Evolutionary conservation across 2,329 filamentous ascomycete species (phyloP).

Genomic region (Colletotrichum ledebouriae): DNA sequence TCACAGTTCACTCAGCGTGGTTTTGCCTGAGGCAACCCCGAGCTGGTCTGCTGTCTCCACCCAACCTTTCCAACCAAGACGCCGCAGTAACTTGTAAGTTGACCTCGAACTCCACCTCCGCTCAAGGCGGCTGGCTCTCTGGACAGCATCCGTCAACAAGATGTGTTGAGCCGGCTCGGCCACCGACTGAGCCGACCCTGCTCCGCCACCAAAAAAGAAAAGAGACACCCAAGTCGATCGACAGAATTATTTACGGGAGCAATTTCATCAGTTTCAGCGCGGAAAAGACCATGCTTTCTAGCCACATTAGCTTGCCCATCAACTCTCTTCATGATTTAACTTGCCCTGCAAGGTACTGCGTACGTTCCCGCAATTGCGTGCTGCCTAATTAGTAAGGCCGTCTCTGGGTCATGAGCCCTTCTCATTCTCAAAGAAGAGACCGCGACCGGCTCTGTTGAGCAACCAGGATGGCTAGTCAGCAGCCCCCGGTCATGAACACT

Average conservation of each 20-base stretch:
- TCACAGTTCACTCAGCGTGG: neutral
- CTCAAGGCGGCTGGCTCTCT: neutral
- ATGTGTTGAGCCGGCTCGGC: conserved; percentile 1
- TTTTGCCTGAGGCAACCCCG: conserved; percentile 14
- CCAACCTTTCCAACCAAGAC: neutral
- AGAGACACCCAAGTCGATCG: neutral
- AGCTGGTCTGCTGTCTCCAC: neutral
- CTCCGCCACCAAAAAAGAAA: conserved; percentile 11
- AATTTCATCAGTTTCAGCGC: conserved; percentile 8
- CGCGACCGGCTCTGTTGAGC: neutral
- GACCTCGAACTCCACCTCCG: neutral
- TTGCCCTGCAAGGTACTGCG: conserved; percentile 36
- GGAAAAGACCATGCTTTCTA: conserved; percentile 34
- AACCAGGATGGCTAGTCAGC: too few species aligned
- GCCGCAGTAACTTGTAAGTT: too few species aligned
- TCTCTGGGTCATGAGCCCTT: neutral
- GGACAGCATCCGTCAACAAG: neutral
- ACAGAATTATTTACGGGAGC: neutral
- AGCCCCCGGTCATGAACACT: too few species aligned
- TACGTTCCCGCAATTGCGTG: conserved; percentile 4
- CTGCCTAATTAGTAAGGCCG: neutral
- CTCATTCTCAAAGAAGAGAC: neutral
- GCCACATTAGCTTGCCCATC: conserved; percentile 42
- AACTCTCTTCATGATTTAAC: conserved; percentile 12
- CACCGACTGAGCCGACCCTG: neutral